A percentile compares a stretch with the other conserved stretches of the same genome.
These are phyloP conservation scores for Bolboschoenoplectus hybrid DNA, from an alignment of 202 grass and related monocot genomes.

Conservation along the genomic window DNA sequence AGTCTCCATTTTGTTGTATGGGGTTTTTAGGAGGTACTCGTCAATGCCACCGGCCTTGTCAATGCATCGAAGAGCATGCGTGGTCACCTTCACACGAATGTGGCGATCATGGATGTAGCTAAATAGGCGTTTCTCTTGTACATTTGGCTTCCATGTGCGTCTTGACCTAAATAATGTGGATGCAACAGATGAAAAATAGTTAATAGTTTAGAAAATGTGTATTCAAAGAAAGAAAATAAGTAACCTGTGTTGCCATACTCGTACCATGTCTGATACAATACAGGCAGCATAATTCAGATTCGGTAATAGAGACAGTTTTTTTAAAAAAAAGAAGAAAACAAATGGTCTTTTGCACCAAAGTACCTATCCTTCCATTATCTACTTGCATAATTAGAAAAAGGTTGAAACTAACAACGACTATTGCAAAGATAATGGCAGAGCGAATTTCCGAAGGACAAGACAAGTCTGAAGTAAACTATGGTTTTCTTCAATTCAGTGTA, in stretches of 20 bases:
- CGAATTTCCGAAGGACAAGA: background rate
- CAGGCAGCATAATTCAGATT: background rate
- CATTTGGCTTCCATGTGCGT: constrained; percentile 92
- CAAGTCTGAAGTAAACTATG: background rate
- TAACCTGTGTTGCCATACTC: background rate
- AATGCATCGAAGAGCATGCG: constrained; percentile 93
- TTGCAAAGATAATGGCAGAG: background rate
- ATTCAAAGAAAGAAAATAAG: constrained; percentile 28
- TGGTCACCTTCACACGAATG: constrained; percentile 87
- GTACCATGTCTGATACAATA: background rate
- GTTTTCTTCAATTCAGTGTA: background rate
- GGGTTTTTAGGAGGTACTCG: constrained; percentile 94
- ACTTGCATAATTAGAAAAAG: background rate
- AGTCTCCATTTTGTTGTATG: constrained; percentile 86
- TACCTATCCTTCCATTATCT: background rate
- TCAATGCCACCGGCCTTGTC: constrained; percentile 98
- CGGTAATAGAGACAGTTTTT: background rate
- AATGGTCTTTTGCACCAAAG: background rate
- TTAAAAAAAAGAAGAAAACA: background rate
- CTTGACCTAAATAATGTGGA: constrained; percentile 56
- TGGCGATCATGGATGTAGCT: constrained; percentile 90
- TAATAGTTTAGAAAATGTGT: constrained; percentile 22
- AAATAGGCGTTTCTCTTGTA: constrained; percentile 95
- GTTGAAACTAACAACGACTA: background rate
- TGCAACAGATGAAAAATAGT: background rate